A percentile compares a stretch with the other conserved stretches of the same genome.
Evolutionary conservation across 148 eudicot species (phyloP).

Genomic region (Oxyria digyna): DNA sequence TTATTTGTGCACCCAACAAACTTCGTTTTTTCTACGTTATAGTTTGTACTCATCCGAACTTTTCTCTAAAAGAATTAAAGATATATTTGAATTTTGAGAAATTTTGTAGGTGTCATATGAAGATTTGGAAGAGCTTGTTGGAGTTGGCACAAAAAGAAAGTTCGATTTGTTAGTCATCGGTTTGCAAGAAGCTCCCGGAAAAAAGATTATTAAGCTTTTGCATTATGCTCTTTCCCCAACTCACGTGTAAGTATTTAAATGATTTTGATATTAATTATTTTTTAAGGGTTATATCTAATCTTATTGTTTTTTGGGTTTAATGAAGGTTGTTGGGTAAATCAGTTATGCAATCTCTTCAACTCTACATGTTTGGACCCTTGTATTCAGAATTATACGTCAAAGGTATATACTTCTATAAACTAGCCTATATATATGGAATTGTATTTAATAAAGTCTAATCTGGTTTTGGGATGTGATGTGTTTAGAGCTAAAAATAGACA

Average conservation of each 20-base stretch:
- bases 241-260: conserved; percentile 22
- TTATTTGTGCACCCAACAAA: no score
- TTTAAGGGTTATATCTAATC: no score
- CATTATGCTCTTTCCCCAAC: conserved; percentile 25
- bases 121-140: conserved; percentile 28
- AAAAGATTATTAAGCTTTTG: conserved; percentile 19
- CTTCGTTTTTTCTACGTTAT: no score
- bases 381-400: conserved; percentile 16
- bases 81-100: no score
- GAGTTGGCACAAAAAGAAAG: conserved; percentile 25
- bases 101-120: conserved; percentile 26
- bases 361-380: conserved; percentile 33
- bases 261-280: no score
- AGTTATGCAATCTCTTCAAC: conserved; percentile 36
- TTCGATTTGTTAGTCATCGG: conserved; percentile 40
- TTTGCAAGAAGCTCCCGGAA: conserved; percentile 33
- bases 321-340: conserved; percentile 34
- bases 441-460: neutral
- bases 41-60: no score
- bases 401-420: conserved; percentile 15
- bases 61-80: no score
- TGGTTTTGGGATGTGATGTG: neutral
- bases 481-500: conserved; percentile 28
- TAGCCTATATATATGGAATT: no score
- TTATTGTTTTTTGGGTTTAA: neutral